Evolutionary conservation across 2,329 filamentous ascomycete genomes (phyloP).

Genomic region (Colletotrichum salicis): DNA sequence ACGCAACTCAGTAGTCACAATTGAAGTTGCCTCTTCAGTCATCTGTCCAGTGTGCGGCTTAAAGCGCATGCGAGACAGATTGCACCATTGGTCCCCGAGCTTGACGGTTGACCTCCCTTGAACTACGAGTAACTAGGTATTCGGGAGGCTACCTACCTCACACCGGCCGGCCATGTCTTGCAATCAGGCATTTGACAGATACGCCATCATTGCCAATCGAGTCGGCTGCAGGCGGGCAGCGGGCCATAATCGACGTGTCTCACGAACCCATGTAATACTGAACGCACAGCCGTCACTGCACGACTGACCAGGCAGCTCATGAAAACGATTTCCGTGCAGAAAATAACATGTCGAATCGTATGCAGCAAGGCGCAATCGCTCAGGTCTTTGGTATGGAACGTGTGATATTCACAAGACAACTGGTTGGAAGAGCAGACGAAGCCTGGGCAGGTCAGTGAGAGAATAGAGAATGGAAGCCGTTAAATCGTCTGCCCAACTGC

Average conservation of each 20-base stretch:
- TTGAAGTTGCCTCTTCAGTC: neutral
- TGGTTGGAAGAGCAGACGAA: neutral
- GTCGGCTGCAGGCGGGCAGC: neutral
- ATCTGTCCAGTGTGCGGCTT: neutral
- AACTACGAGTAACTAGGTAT: neutral
- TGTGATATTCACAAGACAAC: neutral
- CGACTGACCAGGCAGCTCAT: neutral
- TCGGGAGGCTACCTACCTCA: neutral
- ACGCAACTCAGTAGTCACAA: neutral
- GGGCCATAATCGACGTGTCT: neutral
- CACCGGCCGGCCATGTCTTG: slow-evolving; percentile 11
- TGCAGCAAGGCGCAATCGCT: neutral
- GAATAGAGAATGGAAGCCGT: neutral
- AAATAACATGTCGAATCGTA: neutral
- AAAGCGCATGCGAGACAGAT: neutral
- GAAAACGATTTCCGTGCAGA: neutral
- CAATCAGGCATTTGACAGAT: neutral
- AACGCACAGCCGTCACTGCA: neutral
- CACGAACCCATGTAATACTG: neutral
- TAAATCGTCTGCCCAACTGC: too few relatives aligned
- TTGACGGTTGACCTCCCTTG: slow-evolving; percentile 9
- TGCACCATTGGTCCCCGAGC: slow-evolving; percentile 4
- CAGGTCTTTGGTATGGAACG: neutral
- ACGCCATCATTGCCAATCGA: neutral
- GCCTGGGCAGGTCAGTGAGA: neutral